A percentile compares a stretch with the other conserved stretches of the same genome.
Evolutionary conservation across 257 asterid genomes (phyloP).

Genomic region (Petunia axillaris): DNA sequence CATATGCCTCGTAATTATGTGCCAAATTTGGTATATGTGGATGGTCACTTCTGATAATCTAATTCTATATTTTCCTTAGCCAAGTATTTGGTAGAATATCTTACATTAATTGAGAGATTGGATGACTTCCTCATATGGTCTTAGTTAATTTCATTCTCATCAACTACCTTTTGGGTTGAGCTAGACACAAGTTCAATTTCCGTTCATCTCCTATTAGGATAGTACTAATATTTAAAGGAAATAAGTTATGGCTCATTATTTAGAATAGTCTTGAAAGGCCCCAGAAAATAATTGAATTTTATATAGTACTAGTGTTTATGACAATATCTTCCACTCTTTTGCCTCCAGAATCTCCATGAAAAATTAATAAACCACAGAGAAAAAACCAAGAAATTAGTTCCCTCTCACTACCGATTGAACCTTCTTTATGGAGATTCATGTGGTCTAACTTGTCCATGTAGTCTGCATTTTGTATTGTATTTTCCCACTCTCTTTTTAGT

Average conservation of each 20-base stretch:
- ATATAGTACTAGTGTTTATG: background rate
- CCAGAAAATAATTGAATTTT: background rate
- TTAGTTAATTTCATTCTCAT: no score
- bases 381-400: background rate
- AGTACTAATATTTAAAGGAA: no score
- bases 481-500: background rate
- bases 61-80: background rate
- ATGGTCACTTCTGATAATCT: background rate
- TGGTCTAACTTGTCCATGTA: background rate
- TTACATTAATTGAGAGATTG: no score
- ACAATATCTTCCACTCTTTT: background rate
- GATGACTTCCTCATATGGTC: no score
- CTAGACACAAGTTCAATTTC: no score
- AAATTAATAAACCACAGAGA: background rate
- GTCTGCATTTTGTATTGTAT: background rate
- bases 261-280: background rate
- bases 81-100: background rate
- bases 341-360: background rate
- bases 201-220: no score
- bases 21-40: conserved; percentile 9
- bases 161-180: no score
- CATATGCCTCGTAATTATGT: background rate
- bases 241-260: background rate
- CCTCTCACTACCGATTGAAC: background rate
- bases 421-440: background rate